Base-by-base conservation (phyloP, 805 yeast species). In the Candida piceae region DNA sequence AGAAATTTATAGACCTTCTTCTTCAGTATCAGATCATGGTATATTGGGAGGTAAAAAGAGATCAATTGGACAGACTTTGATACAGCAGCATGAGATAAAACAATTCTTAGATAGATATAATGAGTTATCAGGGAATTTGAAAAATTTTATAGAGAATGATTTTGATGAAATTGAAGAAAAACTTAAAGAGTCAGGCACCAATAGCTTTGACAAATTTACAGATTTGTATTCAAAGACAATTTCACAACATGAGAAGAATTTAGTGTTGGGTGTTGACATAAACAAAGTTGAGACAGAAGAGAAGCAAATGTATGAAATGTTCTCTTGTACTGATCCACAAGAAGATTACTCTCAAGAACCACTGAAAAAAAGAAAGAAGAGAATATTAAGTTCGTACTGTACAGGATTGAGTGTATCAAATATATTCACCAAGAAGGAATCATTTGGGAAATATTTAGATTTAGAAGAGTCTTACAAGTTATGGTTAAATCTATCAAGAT, bases 81-180 rank as follows among this genome's bases (percentile, higher is more conserved):
- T 75, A 16, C 89, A 81, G 47, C 78, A 80, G 48, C 85, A 80
- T 57, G 96, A 88, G 53, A 67, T 84, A 7, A 62, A 63, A 15
- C 45, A 55, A 29, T 73, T 88, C 35, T 46, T 72, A 4, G 60
- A 67, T 7, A 70, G 74, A 35, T 77, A 74, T 48, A 15, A 58
- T 57, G 28, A 57, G 46, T 30, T 66, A 34, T 16, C 57, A 34
- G 46, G 60, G 15, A 35, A 41, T 4, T 41, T 52, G 16, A 24
- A 64, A 5, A 46, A 49, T 4, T 29, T 43, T 9, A 8, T 46
- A 3, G 25, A 36, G 25, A 32, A 38, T 19, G 35, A 39, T 12
- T 24, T 29, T 9, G 15, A 26, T 16, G 38, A 40, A 29, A 9
- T 36, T 18, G 39, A 40, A n/a, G 36, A 23, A 7, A 22, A 23